Percentiles rank a stretch among this genome's conserved stretches.
Conservation (phyloP, 2,329 filamentous ascomycete genomes). For the Talaromyces sp. region DNA sequence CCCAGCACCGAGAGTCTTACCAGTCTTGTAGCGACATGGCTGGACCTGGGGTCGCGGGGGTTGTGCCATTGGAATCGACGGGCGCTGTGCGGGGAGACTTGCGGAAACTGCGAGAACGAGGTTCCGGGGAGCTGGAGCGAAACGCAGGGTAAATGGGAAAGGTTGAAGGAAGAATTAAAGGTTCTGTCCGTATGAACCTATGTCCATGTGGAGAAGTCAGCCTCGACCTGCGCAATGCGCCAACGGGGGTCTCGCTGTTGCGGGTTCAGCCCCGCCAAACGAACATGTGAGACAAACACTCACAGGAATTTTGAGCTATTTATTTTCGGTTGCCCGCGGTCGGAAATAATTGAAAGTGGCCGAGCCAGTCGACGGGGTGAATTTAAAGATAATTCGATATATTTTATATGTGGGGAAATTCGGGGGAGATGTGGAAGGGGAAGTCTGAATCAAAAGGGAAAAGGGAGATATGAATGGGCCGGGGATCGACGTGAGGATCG, state of each 20-base stretch:
- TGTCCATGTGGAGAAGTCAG: constrained; percentile 15
- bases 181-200: constrained; percentile 13
- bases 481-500: constrained; percentile 20
- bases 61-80: constrained; percentile 33
- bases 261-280: constrained; percentile 16
- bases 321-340: background rate
- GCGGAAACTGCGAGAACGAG: background rate
- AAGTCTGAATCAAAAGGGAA: background rate
- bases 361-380: background rate
- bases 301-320: constrained; percentile 1
- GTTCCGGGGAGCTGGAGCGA: background rate
- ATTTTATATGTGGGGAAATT: background rate
- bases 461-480: constrained; percentile 1
- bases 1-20: constrained; percentile 93
- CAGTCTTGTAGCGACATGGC: constrained; percentile 97
- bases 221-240: constrained; percentile 9
- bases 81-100: background rate
- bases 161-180: background rate
- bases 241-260: constrained; percentile 2
- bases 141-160: background rate
- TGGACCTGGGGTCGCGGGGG: constrained; percentile 68
- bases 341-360: background rate
- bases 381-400: background rate
- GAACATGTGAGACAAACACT: constrained; percentile 4
- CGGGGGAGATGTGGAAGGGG: background rate